These are phyloP conservation scores for Gossypium schwendimanii DNA, from an alignment of 441 rosid genomes.

Conservation along the genomic window DNA sequence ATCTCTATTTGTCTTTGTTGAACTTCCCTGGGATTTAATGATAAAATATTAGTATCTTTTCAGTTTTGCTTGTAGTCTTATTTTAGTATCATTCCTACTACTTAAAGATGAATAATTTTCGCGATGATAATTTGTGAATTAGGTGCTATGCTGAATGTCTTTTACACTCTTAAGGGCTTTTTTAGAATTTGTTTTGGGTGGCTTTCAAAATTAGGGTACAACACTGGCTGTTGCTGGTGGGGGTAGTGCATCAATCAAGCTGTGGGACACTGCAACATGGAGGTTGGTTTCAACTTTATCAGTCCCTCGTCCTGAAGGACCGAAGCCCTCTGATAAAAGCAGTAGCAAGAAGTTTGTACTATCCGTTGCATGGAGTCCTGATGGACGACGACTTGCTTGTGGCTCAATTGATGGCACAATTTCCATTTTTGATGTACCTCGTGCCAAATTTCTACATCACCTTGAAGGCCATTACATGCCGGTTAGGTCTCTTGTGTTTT, in stretches of 20 bases:
- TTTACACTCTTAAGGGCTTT: neutral
- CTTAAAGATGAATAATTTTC: neutral
- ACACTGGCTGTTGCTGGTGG: conserved; percentile 96
- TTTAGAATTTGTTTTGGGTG: neutral
- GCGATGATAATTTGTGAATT: neutral
- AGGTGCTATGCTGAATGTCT: neutral
- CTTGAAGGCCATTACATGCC: conserved; percentile 91
- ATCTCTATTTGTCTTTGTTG: neutral
- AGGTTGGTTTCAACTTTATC: conserved; percentile 55
- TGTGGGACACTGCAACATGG: conserved; percentile 97
- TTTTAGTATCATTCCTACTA: neutral
- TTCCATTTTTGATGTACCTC: conserved; percentile 71
- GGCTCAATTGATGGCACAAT: conserved; percentile 95
- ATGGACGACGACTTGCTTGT: conserved; percentile 80
- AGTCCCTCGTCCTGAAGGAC: conserved; percentile 79
- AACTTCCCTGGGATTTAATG: neutral
- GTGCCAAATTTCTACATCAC: conserved; percentile 78
- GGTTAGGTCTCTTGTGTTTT: conserved; percentile 77
- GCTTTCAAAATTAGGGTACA: conserved; percentile 50
- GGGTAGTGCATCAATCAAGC: conserved; percentile 87
- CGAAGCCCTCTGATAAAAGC: conserved; percentile 75
- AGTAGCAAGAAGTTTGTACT: conserved; percentile 87
- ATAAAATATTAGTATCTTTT: neutral
- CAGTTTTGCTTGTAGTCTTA: neutral
- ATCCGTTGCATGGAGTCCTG: conserved; percentile 88